Conservation (phyloP, 1,139 yeast genomes). For the Yamadazyma sp. region DNA sequence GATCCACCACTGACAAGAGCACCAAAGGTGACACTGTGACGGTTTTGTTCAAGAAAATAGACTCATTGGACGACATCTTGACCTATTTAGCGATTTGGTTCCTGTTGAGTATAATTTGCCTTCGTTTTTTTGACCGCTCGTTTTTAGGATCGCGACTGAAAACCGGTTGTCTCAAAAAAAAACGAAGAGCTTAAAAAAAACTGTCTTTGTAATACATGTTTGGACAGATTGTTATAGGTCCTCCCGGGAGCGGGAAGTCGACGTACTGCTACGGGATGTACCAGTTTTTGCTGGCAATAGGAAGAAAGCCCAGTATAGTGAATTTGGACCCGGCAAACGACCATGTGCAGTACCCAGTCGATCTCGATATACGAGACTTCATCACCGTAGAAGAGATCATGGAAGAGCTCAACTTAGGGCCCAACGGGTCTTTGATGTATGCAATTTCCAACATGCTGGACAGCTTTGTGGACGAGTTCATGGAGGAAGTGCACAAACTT, state of each 20-base stretch:
- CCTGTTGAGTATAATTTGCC: conserved; percentile 3
- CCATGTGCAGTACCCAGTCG: conserved; percentile 73
- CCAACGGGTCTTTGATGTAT: conserved; percentile 92
- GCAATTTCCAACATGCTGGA: conserved; percentile 70
- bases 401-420: conserved; percentile 81
- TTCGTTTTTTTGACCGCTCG: conserved; percentile 1
- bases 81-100: neutral
- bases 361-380: conserved; percentile 84
- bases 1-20: conserved; percentile 90
- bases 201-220: conserved; percentile 37
- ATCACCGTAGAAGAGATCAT: conserved; percentile 86
- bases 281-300: conserved; percentile 91
- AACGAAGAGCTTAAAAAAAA: neutral
- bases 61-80: conserved; percentile 25
- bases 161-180: neutral
- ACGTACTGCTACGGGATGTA: conserved; percentile 91
- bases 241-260: conserved; percentile 97
- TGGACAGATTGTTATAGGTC: conserved; percentile 94
- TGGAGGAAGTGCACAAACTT: conserved; percentile 56
- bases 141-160: too few relatives aligned
- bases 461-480: conserved; percentile 53
- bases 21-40: conserved; percentile 97
- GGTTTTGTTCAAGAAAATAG: conserved; percentile 48
- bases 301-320: conserved; percentile 77
- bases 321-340: conserved; percentile 97